Evolutionary conservation across 805 yeast genomes (phyloP).

Genomic region (Suhomyces sp.): DNA sequence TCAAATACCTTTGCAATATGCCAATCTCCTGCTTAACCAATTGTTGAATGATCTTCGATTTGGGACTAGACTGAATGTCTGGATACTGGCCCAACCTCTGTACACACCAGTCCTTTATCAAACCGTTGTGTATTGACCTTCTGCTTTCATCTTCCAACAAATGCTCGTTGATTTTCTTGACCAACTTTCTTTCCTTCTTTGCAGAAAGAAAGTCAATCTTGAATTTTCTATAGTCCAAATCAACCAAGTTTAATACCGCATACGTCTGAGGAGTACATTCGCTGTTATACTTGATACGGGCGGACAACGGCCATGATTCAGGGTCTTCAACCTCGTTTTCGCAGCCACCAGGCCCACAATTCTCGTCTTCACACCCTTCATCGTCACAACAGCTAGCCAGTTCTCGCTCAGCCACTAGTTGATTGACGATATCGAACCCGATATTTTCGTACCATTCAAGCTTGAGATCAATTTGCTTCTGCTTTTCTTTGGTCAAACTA

Average conservation of each 20-base stretch:
- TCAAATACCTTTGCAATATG: slow-evolving; percentile 16
- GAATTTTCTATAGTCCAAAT: slow-evolving; percentile 28
- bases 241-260: slow-evolving; percentile 30
- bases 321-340: slow-evolving; percentile 18
- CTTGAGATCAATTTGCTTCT: slow-evolving; percentile 32
- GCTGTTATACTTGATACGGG: slow-evolving; percentile 41
- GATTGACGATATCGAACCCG: slow-evolving; percentile 41
- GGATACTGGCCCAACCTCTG: slow-evolving; percentile 22
- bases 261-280: slow-evolving; percentile 43
- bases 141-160: slow-evolving; percentile 14
- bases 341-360: slow-evolving; percentile 16
- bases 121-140: slow-evolving; percentile 5
- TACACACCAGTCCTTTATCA: slow-evolving; percentile 25
- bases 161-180: slow-evolving; percentile 16
- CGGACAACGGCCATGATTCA: slow-evolving; percentile 45
- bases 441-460: slow-evolving; percentile 49
- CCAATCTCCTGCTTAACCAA: slow-evolving; percentile 27
- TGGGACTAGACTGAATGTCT: slow-evolving; percentile 7
- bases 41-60: slow-evolving; percentile 11
- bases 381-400: slow-evolving; percentile 4
- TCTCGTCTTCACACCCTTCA: slow-evolving; percentile 8
- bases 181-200: slow-evolving; percentile 21
- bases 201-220: slow-evolving; percentile 17
- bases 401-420: slow-evolving; percentile 12
- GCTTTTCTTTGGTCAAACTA: slow-evolving; percentile 23